Evolutionary conservation across 345 rosid species (phyloP), one percentile per base, ranked within the genome.

Genomic region (Salix brachista): DNA sequence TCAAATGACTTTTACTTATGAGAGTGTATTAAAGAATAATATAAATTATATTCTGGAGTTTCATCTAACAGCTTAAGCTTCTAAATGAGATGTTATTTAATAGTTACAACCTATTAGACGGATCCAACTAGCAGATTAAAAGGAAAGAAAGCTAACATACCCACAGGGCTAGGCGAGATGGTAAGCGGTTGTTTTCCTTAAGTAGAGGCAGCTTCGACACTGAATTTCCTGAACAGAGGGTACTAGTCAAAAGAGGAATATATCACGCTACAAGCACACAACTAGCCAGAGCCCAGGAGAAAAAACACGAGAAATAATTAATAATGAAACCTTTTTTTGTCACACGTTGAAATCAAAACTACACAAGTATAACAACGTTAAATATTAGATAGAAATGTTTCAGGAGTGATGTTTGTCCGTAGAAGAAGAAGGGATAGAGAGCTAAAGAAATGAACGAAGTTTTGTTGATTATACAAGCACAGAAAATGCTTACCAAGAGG

Each of bases 21-120:
- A 0, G 6, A 34, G 1, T 34, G 1, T 34, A 5, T 34, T 34
- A 34, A 34, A 34, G 0, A 34, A 34, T 34, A 34, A 34, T 34
- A 34, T 34, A 5, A 34, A 34, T 34, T 0, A 34, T 34, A 34
- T 34, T 34, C 0, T 1, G 0, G 0, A 34, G 6, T 34, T 34
- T 34, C 1, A 34, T 0, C 6, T 34, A 34, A 34, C 6, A 5
- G 4, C 0, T 34, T 34, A 34, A 34, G 0, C 1, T 34, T 34
- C 5, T 34, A 34, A 0, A 0, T 0, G 6, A 4, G 37, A 34
- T 34, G 1, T 34, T 34, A 0, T 34, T 34, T 34, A 34, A 34
- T 34, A 34, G 7, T 5, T 34, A 3, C 16, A 58, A 9, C 26
- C 16, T 25, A 9, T 56, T 1, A 56, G 14, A 23, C 28, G 23